Percentiles rank a stretch among this genome's conserved stretches.
These are phyloP conservation scores for Knoxdaviesia capensis DNA, from an alignment of 2,329 filamentous ascomycete species.

Conservation along the genomic window DNA sequence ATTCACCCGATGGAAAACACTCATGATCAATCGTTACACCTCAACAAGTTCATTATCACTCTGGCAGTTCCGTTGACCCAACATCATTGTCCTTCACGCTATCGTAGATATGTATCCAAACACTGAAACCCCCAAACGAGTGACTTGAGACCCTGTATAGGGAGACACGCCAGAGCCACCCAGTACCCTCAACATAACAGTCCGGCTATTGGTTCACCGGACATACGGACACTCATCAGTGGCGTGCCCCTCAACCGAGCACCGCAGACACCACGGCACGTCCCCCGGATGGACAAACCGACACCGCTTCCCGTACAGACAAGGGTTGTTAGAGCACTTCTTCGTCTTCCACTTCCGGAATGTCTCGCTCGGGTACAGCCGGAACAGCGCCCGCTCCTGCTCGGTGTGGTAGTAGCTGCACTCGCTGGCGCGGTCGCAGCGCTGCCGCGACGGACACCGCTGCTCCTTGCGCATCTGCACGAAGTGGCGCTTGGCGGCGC, in stretches of 20 bases:
- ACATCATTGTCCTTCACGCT: too few relatives aligned
- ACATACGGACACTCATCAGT: not conserved
- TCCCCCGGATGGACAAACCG: conserved; percentile 2
- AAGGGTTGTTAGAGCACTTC: not conserved
- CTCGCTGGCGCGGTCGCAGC: conserved; percentile 2
- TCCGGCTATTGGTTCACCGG: too few relatives aligned
- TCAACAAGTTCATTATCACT: too few relatives aligned
- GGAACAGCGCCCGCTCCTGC: conserved; percentile 2
- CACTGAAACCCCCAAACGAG: too few relatives aligned
- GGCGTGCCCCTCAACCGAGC: conserved; percentile 2
- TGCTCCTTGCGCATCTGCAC: conserved; percentile 1
- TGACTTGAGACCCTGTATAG: too few relatives aligned
- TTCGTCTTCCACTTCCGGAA: conserved; percentile 4
- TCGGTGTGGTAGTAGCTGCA: conserved; percentile 2
- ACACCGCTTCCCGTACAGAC: conserved; percentile 1
- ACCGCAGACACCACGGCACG: conserved; percentile 3
- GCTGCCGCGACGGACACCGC: conserved; percentile 2
- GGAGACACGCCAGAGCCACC: too few relatives aligned
- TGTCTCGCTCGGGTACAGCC: not conserved
- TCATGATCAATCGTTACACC: too few relatives aligned
- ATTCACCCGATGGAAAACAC: too few relatives aligned
- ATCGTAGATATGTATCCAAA: too few relatives aligned
- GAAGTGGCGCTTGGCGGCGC: conserved; percentile 1
- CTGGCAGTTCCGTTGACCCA: too few relatives aligned
- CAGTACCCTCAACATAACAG: too few relatives aligned